phyloP scores from a whole-genome alignment of 1,284 basidiomycete species.

The Boletus coffeatus region DNA sequence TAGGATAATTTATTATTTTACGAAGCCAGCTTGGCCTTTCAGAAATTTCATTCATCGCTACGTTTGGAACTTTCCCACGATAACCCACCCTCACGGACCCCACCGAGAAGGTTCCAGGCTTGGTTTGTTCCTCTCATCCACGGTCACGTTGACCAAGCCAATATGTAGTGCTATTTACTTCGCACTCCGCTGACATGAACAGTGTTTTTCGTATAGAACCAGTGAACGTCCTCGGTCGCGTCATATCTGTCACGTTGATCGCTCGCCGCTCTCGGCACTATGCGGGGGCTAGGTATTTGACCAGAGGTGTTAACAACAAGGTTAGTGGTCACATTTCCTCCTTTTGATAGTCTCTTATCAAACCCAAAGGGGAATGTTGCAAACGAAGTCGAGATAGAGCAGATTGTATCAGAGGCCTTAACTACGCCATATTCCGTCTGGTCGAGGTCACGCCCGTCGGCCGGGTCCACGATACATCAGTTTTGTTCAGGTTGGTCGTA shows the following conservation, averaged over 20 bases:
- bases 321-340: constrained; percentile 31
- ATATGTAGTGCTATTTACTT: constrained; percentile 43
- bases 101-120: constrained; percentile 32
- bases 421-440: constrained; percentile 78
- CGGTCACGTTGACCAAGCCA: constrained; percentile 98
- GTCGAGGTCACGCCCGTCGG: constrained; percentile 37
- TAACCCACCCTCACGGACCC: constrained; percentile 50
- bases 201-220: constrained; percentile 49
- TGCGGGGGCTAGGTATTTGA: constrained; percentile 94
- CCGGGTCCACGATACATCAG: constrained; percentile 88
- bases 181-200: background rate
- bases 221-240: constrained; percentile 82
- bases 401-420: constrained; percentile 92
- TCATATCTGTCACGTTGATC: constrained; percentile 91
- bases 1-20: constrained; percentile 97
- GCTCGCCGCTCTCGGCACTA: constrained; percentile 93
- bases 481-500: constrained; percentile 70
- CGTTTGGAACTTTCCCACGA: constrained; percentile 94
- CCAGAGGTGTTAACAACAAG: constrained; percentile 91
- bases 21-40: constrained; percentile 60
- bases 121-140: constrained; percentile 95
- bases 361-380: constrained; percentile 89
- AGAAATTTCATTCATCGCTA: too few species aligned
- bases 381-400: constrained; percentile 99
- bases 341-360: background rate